These are phyloP conservation scores for Fusarium nisikadoi DNA, from an alignment of 2,329 filamentous ascomycete genomes.

Conservation along the genomic window DNA sequence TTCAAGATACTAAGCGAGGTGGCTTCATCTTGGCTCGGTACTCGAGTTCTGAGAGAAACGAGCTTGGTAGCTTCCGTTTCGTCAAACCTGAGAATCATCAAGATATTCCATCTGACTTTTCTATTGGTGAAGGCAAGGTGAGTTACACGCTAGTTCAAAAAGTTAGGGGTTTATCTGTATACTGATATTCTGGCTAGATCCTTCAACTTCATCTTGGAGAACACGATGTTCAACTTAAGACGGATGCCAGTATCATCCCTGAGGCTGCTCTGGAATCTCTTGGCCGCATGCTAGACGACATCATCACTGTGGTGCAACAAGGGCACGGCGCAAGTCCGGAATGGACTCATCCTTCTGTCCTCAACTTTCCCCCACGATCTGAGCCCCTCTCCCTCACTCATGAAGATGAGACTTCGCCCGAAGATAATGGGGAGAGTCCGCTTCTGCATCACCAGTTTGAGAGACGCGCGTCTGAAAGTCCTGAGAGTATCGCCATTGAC, in stretches of 20 bases:
- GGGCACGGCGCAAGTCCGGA: background rate
- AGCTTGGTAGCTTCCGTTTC: background rate
- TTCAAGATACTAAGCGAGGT: background rate
- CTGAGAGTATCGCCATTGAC: background rate
- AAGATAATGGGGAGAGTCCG: rapidly evolving
- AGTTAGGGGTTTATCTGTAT: background rate
- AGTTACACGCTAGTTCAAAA: background rate
- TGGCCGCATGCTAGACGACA: background rate
- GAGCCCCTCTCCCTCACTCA: background rate
- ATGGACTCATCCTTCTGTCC: constrained; percentile 11
- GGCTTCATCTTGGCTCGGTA: background rate
- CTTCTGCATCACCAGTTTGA: constrained; percentile 18
- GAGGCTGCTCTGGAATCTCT: background rate
- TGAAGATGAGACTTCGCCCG: background rate
- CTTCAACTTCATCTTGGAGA: background rate
- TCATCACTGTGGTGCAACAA: background rate
- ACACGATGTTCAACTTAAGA: background rate
- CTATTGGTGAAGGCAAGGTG: constrained; percentile 15
- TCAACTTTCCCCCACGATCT: constrained; percentile 16
- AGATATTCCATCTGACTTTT: constrained; percentile 10
- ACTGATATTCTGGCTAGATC: background rate
- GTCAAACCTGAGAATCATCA: background rate
- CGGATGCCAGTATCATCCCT: background rate
- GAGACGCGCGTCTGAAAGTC: background rate
- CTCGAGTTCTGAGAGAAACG: rapidly evolving